Percentiles rank a stretch among this genome's conserved stretches.
Evolutionary conservation across 805 yeast species (phyloP).

Genomic region (Jamesozyma piceae): DNA sequence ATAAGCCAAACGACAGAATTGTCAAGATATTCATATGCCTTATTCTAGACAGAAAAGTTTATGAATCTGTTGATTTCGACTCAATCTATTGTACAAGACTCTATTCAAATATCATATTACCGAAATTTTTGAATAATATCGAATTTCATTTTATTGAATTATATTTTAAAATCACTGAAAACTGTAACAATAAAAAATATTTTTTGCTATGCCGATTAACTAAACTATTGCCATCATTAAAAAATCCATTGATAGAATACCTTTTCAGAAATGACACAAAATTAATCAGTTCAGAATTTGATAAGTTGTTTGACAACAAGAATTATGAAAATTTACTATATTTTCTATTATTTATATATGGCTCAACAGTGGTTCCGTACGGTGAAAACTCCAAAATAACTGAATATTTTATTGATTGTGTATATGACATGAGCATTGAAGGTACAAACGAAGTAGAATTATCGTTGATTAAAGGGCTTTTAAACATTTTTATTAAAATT

Average conservation of each 20-base stretch:
- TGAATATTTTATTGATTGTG: slow-evolving; percentile 16
- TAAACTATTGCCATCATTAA: slow-evolving; percentile 14
- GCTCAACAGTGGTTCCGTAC: slow-evolving; percentile 17
- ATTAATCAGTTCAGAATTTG: slow-evolving; percentile 13
- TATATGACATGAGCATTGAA: slow-evolving; percentile 15
- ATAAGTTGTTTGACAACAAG: slow-evolving; percentile 13
- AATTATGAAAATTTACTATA: slow-evolving; percentile 18
- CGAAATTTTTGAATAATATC: neutral
- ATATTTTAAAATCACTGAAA: slow-evolving; percentile 10
- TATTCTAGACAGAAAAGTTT: slow-evolving; percentile 24
- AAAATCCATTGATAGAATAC: slow-evolving; percentile 8
- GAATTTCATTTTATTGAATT: slow-evolving; percentile 3
- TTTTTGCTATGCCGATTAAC: slow-evolving; percentile 20
- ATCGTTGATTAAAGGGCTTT: slow-evolving; percentile 15
- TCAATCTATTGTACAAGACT: slow-evolving; percentile 11
- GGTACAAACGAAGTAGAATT: slow-evolving; percentile 21
- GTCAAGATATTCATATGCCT: slow-evolving; percentile 13
- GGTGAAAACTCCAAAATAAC: slow-evolving; percentile 9
- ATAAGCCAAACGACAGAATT: neutral
- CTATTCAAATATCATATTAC: neutral
- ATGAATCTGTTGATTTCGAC: slow-evolving; percentile 15
- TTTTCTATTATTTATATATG: slow-evolving; percentile 19
- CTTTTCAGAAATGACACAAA: slow-evolving; percentile 5
- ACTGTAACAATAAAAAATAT: slow-evolving; percentile 11
- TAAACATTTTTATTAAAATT: slow-evolving; percentile 17